Percentiles rank a stretch among this genome's conserved stretches.
These are phyloP conservation scores for Phytophthora rubi DNA, from an alignment of 352 stramenopile species.

Conservation along the genomic window DNA sequence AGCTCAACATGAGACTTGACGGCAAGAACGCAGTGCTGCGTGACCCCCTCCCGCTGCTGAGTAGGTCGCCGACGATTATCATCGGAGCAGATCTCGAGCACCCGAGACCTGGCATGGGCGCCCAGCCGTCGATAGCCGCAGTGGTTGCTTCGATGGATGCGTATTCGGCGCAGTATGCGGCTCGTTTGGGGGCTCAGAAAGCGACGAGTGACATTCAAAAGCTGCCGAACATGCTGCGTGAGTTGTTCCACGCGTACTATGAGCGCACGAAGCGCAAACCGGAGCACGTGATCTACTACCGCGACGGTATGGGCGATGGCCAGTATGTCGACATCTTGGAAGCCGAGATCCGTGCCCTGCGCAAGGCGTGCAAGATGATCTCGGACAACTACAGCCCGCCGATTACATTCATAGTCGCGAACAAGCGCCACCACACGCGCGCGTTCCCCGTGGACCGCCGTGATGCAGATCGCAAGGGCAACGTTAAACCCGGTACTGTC, in stretches of 20 bases:
- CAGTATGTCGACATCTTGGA: constrained; percentile 73
- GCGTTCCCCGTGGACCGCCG: constrained; percentile 50
- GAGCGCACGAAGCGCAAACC: constrained; percentile 65
- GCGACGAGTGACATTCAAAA: not conserved
- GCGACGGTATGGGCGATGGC: constrained; percentile 79
- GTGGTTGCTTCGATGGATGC: constrained; percentile 76
- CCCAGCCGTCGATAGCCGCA: constrained; percentile 59
- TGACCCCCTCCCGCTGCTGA: constrained; percentile 47
- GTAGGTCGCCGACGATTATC: constrained; percentile 57
- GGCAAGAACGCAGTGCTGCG: not conserved
- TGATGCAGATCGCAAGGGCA: constrained; percentile 47
- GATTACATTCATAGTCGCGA: constrained; percentile 85
- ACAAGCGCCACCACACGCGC: constrained; percentile 86
- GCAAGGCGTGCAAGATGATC: constrained; percentile 60
- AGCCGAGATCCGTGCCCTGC: constrained; percentile 73
- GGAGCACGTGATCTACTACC: constrained; percentile 79
- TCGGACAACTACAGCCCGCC: constrained; percentile 57
- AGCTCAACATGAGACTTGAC: not conserved
- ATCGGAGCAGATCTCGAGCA: constrained; percentile 77
- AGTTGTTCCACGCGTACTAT: constrained; percentile 49
- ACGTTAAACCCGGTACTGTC: not conserved
- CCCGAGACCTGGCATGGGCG: constrained; percentile 46
- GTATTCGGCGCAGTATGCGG: constrained; percentile 30
- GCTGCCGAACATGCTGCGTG: not conserved
- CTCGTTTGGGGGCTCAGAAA: not conserved